These are phyloP conservation scores for Amanita pseudoporphyria DNA, from an alignment of 768 basidiomycete species.

Conservation along the genomic window DNA sequence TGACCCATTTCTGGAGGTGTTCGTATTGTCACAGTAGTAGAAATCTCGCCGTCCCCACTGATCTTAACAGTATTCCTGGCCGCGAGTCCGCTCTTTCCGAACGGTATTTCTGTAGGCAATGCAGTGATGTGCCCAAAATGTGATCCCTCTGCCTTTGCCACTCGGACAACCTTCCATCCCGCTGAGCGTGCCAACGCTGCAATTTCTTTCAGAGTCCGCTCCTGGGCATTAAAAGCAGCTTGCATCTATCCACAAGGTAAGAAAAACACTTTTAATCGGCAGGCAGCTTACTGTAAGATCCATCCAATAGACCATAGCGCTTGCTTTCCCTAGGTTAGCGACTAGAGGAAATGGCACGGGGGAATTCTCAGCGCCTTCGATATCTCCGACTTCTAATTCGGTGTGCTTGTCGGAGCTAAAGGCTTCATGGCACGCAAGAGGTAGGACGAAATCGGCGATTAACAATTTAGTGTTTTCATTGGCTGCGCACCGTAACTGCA, in stretches of 20 bases:
- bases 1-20: constrained; percentile 9
- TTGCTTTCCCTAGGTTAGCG: constrained; percentile 67
- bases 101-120: constrained; percentile 46
- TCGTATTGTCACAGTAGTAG: too few species aligned
- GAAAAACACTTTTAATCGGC: background rate
- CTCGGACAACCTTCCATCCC: constrained; percentile 53
- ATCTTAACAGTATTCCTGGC: constrained; percentile 17
- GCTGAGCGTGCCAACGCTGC: constrained; percentile 41
- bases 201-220: constrained; percentile 59
- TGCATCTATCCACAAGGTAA: constrained; percentile 44
- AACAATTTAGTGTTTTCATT: constrained; percentile 48
- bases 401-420: constrained; percentile 11
- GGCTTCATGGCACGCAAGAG: constrained; percentile 57
- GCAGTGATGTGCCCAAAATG: constrained; percentile 67
- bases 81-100: too few species aligned
- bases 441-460: constrained; percentile 64
- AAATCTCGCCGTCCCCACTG: constrained; percentile 10
- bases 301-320: constrained; percentile 60
- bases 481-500: constrained; percentile 36
- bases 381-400: background rate
- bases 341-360: constrained; percentile 56
- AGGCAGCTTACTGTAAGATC: constrained; percentile 45
- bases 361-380: constrained; percentile 43
- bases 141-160: constrained; percentile 49
- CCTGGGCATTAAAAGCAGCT: constrained; percentile 56